Percentiles rank a stretch among this genome's conserved stretches.
phyloP scores from a whole-genome alignment of 805 yeast species.

The Candida silvicultrix region DNA sequence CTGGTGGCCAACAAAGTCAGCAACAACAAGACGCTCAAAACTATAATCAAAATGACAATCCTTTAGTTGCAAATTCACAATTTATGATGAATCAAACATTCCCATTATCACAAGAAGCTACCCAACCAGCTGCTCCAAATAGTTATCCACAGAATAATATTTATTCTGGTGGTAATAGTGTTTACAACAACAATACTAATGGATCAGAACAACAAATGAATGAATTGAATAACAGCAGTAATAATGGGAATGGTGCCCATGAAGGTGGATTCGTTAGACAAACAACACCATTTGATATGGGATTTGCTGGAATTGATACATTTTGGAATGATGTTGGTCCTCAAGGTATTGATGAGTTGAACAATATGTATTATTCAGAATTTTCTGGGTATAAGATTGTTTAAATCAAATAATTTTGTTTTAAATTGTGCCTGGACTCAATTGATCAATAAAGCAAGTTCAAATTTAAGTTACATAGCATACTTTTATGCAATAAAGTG shows the following conservation, averaged over 20 bases:
- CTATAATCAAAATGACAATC: not conserved
- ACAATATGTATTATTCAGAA: slow-evolving; percentile 21
- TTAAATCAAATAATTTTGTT: not conserved
- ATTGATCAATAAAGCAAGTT: too few relatives aligned
- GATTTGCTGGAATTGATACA: slow-evolving; percentile 13
- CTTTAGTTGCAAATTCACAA: not conserved
- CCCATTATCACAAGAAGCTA: not conserved
- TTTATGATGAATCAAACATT: not conserved
- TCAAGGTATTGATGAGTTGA: slow-evolving; percentile 20
- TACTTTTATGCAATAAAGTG: too few relatives aligned
- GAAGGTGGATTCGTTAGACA: slow-evolving; percentile 1
- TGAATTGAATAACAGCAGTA: too few relatives aligned
- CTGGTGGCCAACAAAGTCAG: not conserved
- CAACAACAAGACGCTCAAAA: not conserved
- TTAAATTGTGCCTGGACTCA: too few relatives aligned
- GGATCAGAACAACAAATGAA: not conserved
- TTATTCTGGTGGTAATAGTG: not conserved
- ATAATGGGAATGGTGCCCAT: not conserved
- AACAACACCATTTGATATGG: slow-evolving; percentile 13
- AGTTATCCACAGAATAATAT: not conserved
- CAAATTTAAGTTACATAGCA: too few relatives aligned
- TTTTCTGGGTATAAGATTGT: slow-evolving; percentile 21
- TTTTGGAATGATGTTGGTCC: slow-evolving; percentile 24
- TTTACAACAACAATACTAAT: not conserved
- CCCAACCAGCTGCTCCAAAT: not conserved